A percentile compares a stretch with the other conserved stretches of the same genome.
These are phyloP conservation scores for Magnaporthales sp. DNA, from an alignment of 2,329 filamentous ascomycete genomes.

Conservation along the genomic window DNA sequence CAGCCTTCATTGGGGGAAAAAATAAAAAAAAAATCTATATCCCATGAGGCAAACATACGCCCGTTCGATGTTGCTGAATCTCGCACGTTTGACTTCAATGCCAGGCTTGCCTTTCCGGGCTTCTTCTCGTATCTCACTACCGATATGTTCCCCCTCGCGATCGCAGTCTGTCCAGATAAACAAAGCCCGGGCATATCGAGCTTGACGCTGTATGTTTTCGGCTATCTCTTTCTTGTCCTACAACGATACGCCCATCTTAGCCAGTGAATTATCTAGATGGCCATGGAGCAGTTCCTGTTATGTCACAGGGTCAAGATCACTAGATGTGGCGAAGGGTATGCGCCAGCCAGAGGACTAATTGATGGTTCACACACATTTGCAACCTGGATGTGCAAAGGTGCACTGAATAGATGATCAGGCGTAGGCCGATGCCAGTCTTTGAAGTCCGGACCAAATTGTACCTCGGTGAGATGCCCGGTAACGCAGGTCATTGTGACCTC, in stretches of 20 bases:
- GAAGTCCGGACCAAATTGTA: constrained; percentile 68
- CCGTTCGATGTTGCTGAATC: constrained; percentile 92
- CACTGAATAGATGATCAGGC: constrained; percentile 72
- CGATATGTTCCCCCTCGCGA: constrained; percentile 94
- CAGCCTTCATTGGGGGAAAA: not conserved
- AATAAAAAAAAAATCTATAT: not conserved
- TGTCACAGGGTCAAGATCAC: not conserved
- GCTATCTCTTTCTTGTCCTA: constrained; percentile 75
- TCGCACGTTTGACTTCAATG: constrained; percentile 76
- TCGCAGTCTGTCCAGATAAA: constrained; percentile 99
- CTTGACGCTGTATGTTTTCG: constrained; percentile 75
- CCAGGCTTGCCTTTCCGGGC: constrained; percentile 64
- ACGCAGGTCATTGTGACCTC: constrained; percentile 92
- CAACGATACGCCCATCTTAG: not conserved
- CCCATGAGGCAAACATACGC: constrained; percentile 37
- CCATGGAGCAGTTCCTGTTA: not conserved
- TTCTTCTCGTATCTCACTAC: constrained; percentile 77
- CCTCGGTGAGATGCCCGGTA: constrained; percentile 73
- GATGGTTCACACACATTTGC: constrained; percentile 51
- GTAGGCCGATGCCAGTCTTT: constrained; percentile 75
- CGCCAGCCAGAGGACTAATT: not conserved
- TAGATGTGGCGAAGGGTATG: not conserved
- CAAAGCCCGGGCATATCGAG: constrained; percentile 60
- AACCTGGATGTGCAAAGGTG: constrained; percentile 61
- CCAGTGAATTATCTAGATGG: not conserved